phyloP scores from a whole-genome alignment of 768 basidiomycete species.

The Termitomyces sp. region DNA sequence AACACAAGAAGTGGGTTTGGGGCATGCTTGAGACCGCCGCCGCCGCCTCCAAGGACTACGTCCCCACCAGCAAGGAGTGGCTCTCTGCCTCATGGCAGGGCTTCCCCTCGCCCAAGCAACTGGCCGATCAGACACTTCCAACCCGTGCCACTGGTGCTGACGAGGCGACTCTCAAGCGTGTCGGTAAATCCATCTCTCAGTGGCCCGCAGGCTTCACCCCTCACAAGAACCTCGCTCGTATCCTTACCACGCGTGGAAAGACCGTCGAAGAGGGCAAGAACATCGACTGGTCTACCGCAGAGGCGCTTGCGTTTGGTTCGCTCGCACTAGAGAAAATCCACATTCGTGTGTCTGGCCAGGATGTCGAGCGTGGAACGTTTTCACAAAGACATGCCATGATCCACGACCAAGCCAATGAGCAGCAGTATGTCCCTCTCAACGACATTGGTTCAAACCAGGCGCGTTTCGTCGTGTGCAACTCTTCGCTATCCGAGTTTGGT shows the following conservation, averaged over 20 bases:
- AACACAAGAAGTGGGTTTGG: conserved; percentile 99
- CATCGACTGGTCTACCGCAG: conserved; percentile 98
- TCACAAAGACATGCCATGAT: conserved; percentile 97
- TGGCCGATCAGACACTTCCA: conserved; percentile 90
- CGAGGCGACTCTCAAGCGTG: conserved; percentile 66
- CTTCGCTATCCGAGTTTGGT: conserved; percentile 93
- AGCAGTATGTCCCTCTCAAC: conserved; percentile 85
- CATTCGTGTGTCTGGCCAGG: conserved; percentile 94
- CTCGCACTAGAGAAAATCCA: conserved; percentile 91
- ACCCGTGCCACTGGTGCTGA: conserved; percentile 82
- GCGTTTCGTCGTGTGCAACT: conserved; percentile 94
- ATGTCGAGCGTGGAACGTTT: conserved; percentile 98
- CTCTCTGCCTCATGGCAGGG: conserved; percentile 97
- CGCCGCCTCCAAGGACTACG: conserved; percentile 92
- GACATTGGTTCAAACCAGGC: conserved; percentile 85
- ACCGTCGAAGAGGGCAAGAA: conserved; percentile 84
- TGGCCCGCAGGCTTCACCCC: conserved; percentile 83
- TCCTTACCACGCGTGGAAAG: conserved; percentile 83
- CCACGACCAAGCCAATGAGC: conserved; percentile 91
- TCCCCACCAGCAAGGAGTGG: conserved; percentile 95
- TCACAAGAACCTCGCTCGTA: conserved; percentile 92
- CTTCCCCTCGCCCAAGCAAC: conserved; percentile 94
- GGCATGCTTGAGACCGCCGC: conserved; percentile 96
- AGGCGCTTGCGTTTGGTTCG: conserved; percentile 93
- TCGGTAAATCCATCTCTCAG: conserved; percentile 84